A percentile compares a stretch with the other conserved stretches of the same genome.
Evolutionary conservation across 192 early-diverging fungal species (phyloP).

Genomic region (Dissophora ornata): DNA sequence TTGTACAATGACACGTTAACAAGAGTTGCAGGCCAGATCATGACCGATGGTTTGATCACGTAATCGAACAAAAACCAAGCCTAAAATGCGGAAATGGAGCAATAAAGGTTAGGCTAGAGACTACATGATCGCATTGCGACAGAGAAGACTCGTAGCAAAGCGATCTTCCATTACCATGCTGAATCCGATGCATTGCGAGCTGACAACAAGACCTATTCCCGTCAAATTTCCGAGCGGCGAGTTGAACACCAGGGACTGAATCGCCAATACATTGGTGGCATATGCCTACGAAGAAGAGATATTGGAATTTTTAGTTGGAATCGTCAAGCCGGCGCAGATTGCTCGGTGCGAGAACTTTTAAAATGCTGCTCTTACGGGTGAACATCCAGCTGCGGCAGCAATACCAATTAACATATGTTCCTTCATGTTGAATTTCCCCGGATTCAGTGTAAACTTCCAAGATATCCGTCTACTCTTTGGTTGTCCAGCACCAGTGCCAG

Average conservation of each 20-base stretch:
- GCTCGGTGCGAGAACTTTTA: too few species aligned
- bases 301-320: conserved; percentile 43
- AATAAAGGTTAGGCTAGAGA: too few species aligned
- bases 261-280: conserved; percentile 41
- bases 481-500: not conserved
- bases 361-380: conserved; percentile 61
- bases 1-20: conserved; percentile 63
- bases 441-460: conserved; percentile 42
- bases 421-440: conserved; percentile 71
- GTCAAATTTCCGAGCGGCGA: conserved; percentile 21
- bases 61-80: conserved; percentile 63
- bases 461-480: not conserved
- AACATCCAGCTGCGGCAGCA: conserved; percentile 64
- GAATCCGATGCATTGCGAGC: conserved; percentile 47
- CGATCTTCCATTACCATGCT: conserved; percentile 36
- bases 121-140: too few species aligned
- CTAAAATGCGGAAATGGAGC: not conserved
- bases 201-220: conserved; percentile 34
- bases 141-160: too few species aligned
- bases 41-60: conserved; percentile 83
- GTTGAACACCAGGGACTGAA: conserved; percentile 34
- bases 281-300: conserved; percentile 22
- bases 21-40: conserved; percentile 90
- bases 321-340: conserved; percentile 62
- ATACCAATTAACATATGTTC: conserved; percentile 74